Conservation (phyloP, 2,329 filamentous ascomycete species). For the Phyllosticta capitalensis region DNA sequence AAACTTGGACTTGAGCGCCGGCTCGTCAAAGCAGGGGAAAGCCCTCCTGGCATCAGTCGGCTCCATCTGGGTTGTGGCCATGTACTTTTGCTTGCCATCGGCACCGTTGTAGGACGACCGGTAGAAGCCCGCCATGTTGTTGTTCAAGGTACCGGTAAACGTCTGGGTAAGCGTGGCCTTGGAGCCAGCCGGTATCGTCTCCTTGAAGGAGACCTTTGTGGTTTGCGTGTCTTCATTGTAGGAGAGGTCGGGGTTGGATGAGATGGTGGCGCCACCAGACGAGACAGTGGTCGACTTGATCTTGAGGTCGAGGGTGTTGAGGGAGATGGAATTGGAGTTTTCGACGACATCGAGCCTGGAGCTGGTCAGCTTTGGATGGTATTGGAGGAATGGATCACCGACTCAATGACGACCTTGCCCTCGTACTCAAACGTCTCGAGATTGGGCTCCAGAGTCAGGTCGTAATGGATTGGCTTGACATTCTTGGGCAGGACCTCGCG, state of each 20-base stretch:
- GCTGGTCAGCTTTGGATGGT: constrained; percentile 15
- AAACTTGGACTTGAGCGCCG: constrained; percentile 92
- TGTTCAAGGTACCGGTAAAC: constrained; percentile 74
- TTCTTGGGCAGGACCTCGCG: constrained; percentile 86
- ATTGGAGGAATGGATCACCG: constrained; percentile 20
- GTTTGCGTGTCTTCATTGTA: constrained; percentile 74
- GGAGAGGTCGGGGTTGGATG: constrained; percentile 56
- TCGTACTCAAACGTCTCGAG: constrained; percentile 81
- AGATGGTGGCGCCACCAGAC: constrained; percentile 46
- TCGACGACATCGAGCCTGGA: constrained; percentile 69
- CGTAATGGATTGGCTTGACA: constrained; percentile 85
- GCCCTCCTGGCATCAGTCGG: constrained; percentile 86
- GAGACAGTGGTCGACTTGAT: constrained; percentile 66
- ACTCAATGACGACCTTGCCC: constrained; percentile 75
- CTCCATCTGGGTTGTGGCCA: constrained; percentile 94
- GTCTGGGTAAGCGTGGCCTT: constrained; percentile 70
- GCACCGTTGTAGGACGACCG: constrained; percentile 82
- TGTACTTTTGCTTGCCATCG: constrained; percentile 68
- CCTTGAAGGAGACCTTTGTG: constrained; percentile 69
- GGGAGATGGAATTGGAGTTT: constrained; percentile 72
- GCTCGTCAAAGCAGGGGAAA: constrained; percentile 97
- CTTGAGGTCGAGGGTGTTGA: constrained; percentile 81
- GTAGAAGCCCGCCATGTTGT: constrained; percentile 98
- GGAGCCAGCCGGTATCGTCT: constrained; percentile 61
- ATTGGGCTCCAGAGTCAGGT: constrained; percentile 84